phyloP scores from a whole-genome alignment of 2,329 filamentous ascomycete genomes.

The Coccinonectria pachysandricola region DNA sequence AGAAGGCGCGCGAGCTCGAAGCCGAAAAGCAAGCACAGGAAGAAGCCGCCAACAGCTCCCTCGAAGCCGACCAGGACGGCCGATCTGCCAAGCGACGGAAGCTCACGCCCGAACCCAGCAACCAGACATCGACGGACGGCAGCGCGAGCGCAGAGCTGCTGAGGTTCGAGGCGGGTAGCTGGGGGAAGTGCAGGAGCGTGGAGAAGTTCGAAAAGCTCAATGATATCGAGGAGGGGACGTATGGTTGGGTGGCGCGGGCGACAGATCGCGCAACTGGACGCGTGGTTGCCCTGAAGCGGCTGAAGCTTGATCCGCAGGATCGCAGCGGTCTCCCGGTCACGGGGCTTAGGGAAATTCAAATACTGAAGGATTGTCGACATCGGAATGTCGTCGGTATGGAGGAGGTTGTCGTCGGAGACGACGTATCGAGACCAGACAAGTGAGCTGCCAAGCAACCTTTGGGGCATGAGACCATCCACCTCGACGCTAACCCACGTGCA shows the following conservation, averaged over 20 bases:
- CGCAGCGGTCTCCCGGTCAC: slow-evolving; percentile 75
- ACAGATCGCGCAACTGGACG: slow-evolving; percentile 62
- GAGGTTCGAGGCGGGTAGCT: slow-evolving; percentile 58
- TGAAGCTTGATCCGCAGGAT: slow-evolving; percentile 79
- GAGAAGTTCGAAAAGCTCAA: slow-evolving; percentile 89
- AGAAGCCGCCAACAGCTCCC: slow-evolving; percentile 1
- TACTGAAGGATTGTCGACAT: slow-evolving; percentile 70
- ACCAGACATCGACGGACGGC: slow-evolving; percentile 12
- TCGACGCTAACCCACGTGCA: slow-evolving; percentile 24
- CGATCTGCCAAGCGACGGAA: slow-evolving; percentile 53
- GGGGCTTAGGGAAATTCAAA: slow-evolving; percentile 87
- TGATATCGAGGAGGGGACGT: slow-evolving; percentile 94
- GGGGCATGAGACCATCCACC: no score
- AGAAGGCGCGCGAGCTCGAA: slow-evolving; percentile 64
- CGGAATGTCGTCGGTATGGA: slow-evolving; percentile 70
- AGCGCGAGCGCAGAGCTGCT: slow-evolving; percentile 44
- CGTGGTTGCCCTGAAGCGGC: slow-evolving; percentile 83
- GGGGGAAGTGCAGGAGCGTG: slow-evolving; percentile 64
- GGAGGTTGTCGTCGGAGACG: slow-evolving; percentile 73
- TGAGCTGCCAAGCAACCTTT: no score
- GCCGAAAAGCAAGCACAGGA: slow-evolving; percentile 28
- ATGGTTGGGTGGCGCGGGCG: slow-evolving; percentile 86
- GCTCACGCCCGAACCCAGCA: slow-evolving; percentile 37
- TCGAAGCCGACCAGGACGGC: slow-evolving; percentile 16
- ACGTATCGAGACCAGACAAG: slow-evolving; percentile 43